Percentiles rank a stretch among this genome's conserved stretches.
phyloP scores from a whole-genome alignment of 2,329 filamentous ascomycete genomes.

The Bipolaris sorokiniana region DNA sequence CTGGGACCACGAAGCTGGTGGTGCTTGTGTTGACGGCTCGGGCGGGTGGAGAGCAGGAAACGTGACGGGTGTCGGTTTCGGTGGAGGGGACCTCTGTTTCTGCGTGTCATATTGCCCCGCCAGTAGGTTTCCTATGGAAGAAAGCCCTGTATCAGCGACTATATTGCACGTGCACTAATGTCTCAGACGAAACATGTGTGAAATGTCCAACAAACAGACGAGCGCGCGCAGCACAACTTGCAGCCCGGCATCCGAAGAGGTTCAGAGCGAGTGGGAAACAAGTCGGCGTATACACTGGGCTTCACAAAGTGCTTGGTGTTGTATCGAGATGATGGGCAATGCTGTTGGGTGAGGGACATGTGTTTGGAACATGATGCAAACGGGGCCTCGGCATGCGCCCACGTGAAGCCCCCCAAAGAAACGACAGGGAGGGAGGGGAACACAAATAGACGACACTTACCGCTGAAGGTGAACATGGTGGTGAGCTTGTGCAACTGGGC shows the following conservation, averaged over 20 bases:
- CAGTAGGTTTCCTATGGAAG: constrained; percentile 43
- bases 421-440: background rate
- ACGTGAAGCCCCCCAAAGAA: constrained; percentile 4
- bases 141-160: constrained; percentile 37
- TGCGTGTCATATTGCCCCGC: constrained; percentile 49
- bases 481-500: constrained; percentile 8
- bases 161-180: constrained; percentile 32
- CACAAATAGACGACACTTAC: constrained; percentile 33
- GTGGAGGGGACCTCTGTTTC: constrained; percentile 55
- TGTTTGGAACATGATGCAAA: constrained; percentile 3
- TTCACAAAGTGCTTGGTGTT: background rate
- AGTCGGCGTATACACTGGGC: background rate
- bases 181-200: constrained; percentile 39
- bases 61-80: constrained; percentile 57
- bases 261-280: background rate
- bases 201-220: constrained; percentile 22
- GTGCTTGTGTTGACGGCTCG: constrained; percentile 28
- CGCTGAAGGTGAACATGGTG: constrained; percentile 48
- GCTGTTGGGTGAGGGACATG: background rate
- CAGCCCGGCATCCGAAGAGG: background rate
- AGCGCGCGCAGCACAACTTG: constrained; percentile 8
- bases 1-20: constrained; percentile 43
- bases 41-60: constrained; percentile 58
- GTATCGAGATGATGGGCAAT: constrained; percentile 1
- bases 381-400: constrained; percentile 2